Evolutionary conservation across 306 rosid species (phyloP).

Genomic region (Dicorynia guianensis): DNA sequence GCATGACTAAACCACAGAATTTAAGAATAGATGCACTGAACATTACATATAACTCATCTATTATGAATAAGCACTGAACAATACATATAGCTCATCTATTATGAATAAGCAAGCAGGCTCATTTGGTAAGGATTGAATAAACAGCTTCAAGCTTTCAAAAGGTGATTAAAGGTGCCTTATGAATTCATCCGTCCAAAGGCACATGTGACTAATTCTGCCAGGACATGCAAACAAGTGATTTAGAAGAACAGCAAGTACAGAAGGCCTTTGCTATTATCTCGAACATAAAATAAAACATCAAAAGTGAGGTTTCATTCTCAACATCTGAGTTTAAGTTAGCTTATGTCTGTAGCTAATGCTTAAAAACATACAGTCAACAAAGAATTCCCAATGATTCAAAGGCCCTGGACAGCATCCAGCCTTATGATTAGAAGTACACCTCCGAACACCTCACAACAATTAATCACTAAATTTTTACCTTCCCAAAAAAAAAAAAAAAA

Average conservation of each 20-base stretch:
- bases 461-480: neutral
- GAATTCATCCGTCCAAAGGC: neutral
- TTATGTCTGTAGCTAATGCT: conserved; percentile 10
- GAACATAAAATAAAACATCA: conserved; percentile 1
- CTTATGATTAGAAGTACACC: neutral
- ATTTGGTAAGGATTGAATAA: too few species aligned
- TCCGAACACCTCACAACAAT: conserved; percentile 28
- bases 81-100: neutral
- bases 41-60: neutral
- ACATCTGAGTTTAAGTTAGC: conserved; percentile 23
- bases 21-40: too few species aligned
- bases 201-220: neutral
- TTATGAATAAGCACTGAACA: too few species aligned
- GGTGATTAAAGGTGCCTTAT: neutral
- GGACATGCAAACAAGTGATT: neutral
- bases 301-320: conserved; percentile 1
- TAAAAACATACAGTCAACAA: neutral
- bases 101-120: neutral
- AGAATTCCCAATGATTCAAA: neutral
- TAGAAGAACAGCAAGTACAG: conserved; percentile 13
- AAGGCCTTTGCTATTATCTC: conserved; percentile 7
- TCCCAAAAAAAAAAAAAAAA: neutral
- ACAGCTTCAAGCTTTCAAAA: neutral
- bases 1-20: conserved; percentile 1
- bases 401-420: conserved; percentile 8